phyloP scores from a whole-genome alignment of 805 yeast species.

The Kurtzmaniella cleridarum region DNA sequence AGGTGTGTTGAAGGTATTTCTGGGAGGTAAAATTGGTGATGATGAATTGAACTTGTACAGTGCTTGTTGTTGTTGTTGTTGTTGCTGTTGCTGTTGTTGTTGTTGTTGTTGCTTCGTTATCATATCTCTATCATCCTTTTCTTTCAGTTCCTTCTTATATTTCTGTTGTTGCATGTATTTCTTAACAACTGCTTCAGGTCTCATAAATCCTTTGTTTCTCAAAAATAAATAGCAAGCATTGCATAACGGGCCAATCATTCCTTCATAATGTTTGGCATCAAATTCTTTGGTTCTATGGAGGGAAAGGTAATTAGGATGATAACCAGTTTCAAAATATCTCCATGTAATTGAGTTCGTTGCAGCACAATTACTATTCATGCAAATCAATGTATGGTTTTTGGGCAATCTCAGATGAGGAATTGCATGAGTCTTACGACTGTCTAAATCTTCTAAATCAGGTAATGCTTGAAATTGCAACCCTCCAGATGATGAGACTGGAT shows the following conservation, averaged over 20 bases:
- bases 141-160: conserved; percentile 32
- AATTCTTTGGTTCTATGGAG: conserved; percentile 33
- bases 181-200: conserved; percentile 42
- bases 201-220: conserved; percentile 39
- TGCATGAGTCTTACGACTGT: conserved; percentile 38
- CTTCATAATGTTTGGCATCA: conserved; percentile 37
- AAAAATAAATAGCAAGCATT: conserved; percentile 42
- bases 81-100: conserved; percentile 7
- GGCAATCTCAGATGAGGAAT: conserved; percentile 35
- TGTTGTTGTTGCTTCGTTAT: conserved; percentile 2
- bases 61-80: conserved; percentile 4
- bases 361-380: conserved; percentile 37
- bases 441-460: conserved; percentile 40
- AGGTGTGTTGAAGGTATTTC: conserved; percentile 33
- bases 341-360: conserved; percentile 36
- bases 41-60: conserved; percentile 12
- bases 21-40: conserved; percentile 19
- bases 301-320: conserved; percentile 31
- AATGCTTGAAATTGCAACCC: conserved; percentile 28
- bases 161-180: conserved; percentile 41
- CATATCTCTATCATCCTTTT: conserved; percentile 18
- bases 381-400: conserved; percentile 32
- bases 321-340: conserved; percentile 40
- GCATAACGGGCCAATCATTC: conserved; percentile 44
- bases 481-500: conserved; percentile 8